Base-by-base conservation (phyloP, 306 rosid genomes). In the Ammopiptanthus mongolicus region DNA sequence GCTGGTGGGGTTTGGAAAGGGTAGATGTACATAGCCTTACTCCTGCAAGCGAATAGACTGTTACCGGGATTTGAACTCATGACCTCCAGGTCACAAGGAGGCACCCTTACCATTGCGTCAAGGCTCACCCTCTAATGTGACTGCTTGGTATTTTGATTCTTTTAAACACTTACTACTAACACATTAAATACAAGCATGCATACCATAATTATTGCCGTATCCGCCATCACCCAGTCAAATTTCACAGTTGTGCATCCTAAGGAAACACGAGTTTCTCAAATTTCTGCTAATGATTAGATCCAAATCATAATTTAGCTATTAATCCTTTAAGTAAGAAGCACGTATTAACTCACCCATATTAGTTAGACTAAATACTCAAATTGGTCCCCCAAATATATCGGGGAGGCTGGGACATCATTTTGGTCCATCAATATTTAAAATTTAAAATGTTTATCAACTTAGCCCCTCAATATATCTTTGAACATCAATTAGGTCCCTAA, bases 281-380 rank as follows among this genome's bases (percentile, higher is more conserved):
- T 50, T 66, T 69, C 21, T 3, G 55, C 52, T 33, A 59, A 67
- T 59, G 36, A 44, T 13, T 65, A 51, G 58, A 82, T 56, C 47
- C 65, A 66, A 33, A 52, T 23, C 21, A 44, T 8, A 67, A 29
- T 22, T 52, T 11, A 23, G 52, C 59, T 51, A 78, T 17, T 19
- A 65, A 55, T 65, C 55, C 42, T 18, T 21, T 57, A 22, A 3
- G 37, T 58, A 61, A 66, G 55, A 80, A 80, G 57, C 59, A 9
- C 6, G 63, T 29, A 31, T 34, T 64, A n/a, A 21, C 21, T 47
- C 39, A 56, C 47, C 29, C 29, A 72, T 13, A 59, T 73, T 31
- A 41, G 47, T 2, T 10, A 10, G 17, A 44, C 5, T 44, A 41
- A 44, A 44, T n/a, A 5, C 21, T n/a, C 19, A 47, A 3, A 47